Percentiles rank a stretch among this genome's conserved stretches.
Evolutionary conservation across 352 stramenopile species (phyloP).

Genomic region (Stramenopiles sp.): DNA sequence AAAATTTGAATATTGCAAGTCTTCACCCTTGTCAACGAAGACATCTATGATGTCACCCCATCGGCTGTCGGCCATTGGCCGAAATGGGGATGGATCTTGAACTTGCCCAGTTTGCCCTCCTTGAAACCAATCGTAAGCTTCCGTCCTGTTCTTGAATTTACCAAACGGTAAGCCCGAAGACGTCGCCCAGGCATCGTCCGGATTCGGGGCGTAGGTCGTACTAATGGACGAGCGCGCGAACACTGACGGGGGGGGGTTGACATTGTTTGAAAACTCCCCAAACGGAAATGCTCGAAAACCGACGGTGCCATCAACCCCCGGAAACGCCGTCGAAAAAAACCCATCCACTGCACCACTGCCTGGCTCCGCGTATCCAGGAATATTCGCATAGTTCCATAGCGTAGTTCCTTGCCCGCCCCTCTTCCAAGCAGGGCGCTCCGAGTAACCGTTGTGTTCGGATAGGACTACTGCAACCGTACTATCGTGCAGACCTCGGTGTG

Average conservation of each 20-base stretch:
- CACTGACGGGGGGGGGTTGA: not conserved
- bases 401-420: not conserved
- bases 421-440: not conserved
- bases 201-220: not conserved
- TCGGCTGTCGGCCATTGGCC: not conserved
- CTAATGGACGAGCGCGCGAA: not conserved
- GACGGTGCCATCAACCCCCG: not conserved
- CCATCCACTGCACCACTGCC: not conserved
- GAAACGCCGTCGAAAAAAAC: not conserved
- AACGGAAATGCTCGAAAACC: conserved; percentile 1
- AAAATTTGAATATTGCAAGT: too few relatives aligned
- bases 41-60: not conserved
- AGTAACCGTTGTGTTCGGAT: not conserved
- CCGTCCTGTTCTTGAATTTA: not conserved
- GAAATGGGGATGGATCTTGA: not conserved
- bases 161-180: not conserved
- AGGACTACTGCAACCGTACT: not conserved
- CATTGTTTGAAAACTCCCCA: not conserved
- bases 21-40: not conserved
- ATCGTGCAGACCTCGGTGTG: not conserved
- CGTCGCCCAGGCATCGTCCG: not conserved
- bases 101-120: not conserved
- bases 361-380: not conserved
- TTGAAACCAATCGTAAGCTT: not conserved
- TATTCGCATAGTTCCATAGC: conserved; percentile 1